phyloP scores from a whole-genome alignment of 2,329 filamentous ascomycete species.

The Madurella mycetomatis region DNA sequence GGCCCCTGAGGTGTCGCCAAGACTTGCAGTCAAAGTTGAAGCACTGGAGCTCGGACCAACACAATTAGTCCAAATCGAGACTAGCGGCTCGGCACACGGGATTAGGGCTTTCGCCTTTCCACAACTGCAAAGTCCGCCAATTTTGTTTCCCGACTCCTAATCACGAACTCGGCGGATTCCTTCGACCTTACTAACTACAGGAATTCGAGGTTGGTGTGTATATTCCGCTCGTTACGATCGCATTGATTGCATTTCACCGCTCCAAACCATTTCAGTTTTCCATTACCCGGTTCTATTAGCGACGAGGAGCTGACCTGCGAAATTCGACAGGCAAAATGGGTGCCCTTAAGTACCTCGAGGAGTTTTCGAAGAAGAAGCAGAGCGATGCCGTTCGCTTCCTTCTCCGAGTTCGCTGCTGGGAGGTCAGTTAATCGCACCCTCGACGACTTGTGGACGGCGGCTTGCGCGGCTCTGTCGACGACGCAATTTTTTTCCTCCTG shows the following conservation, averaged over 20 bases:
- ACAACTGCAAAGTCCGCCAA: constrained; percentile 24
- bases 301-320: constrained; percentile 19
- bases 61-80: constrained; percentile 7
- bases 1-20: constrained; percentile 6
- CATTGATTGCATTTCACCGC: constrained; percentile 4
- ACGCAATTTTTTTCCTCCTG: constrained; percentile 1
- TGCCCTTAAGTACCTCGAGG: constrained; percentile 99
- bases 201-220: constrained; percentile 25
- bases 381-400: constrained; percentile 99
- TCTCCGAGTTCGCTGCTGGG: constrained; percentile 99
- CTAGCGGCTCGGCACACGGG: constrained; percentile 14
- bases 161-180: constrained; percentile 22
- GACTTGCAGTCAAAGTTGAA: neutral
- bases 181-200: constrained; percentile 27
- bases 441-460: constrained; percentile 27
- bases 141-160: constrained; percentile 20
- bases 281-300: constrained; percentile 10
- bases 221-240: constrained; percentile 8
- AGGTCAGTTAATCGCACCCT: constrained; percentile 66
- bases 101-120: constrained; percentile 27
- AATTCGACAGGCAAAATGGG: constrained; percentile 66
- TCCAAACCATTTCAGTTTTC: constrained; percentile 5
- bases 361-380: constrained; percentile 99
- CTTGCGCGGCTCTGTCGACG: constrained; percentile 17
- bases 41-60: constrained; percentile 11